Percentiles rank a stretch among this genome's conserved stretches.
Evolutionary conservation across 371 early-diverging fungal genomes (phyloP).

Genomic region (Conidiobolus incongruus): DNA sequence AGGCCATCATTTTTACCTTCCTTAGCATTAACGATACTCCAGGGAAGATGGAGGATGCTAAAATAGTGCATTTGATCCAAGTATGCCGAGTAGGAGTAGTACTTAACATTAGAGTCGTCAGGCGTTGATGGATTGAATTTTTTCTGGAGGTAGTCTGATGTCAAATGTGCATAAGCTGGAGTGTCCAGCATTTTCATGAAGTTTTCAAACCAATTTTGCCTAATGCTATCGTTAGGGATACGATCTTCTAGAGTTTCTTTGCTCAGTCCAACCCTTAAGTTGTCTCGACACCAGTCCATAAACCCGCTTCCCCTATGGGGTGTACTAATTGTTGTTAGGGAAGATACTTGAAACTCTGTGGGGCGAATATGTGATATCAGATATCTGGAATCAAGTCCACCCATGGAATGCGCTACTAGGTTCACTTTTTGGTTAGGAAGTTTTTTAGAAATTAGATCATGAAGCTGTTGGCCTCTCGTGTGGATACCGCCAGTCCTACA

Average conservation of each 20-base stretch:
- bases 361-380: conserved; percentile 50
- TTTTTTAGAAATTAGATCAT: conserved; percentile 7
- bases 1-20: conserved; percentile 89
- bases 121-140: conserved; percentile 73
- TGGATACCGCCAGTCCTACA: conserved; percentile 19
- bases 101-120: conserved; percentile 42
- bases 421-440: conserved; percentile 2
- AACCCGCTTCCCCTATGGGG: conserved; percentile 80
- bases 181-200: conserved; percentile 37
- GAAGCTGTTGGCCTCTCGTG: conserved; percentile 53
- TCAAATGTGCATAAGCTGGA: conserved; percentile 75
- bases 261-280: conserved; percentile 24
- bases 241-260: conserved; percentile 9
- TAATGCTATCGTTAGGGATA: conserved; percentile 3
- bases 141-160: conserved; percentile 53
- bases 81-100: conserved; percentile 56
- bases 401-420: conserved; percentile 24
- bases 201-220: conserved; percentile 4
- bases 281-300: conserved; percentile 78
- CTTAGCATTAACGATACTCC: conserved; percentile 28
- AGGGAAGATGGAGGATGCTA: conserved; percentile 9
- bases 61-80: conserved; percentile 15
- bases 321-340: conserved; percentile 69
- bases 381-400: conserved; percentile 73
- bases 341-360: conserved; percentile 30